Evolutionary conservation across 2,329 filamentous ascomycete species (phyloP).

Genomic region (Epichloe gansuensis): DNA sequence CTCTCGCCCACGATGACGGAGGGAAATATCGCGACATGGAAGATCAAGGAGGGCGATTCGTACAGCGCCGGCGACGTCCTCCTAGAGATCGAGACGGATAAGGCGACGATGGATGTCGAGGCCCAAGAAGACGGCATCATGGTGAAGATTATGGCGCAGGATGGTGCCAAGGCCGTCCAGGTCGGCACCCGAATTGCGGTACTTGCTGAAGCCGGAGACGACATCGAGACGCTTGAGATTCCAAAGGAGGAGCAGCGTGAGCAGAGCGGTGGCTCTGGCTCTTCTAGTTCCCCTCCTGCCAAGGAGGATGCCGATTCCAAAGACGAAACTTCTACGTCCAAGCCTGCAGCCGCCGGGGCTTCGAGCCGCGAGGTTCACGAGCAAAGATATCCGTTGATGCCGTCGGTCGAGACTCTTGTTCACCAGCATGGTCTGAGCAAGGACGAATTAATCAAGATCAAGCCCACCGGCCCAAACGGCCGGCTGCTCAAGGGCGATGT

Average conservation of each 20-base stretch:
- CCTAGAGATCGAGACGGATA: constrained; percentile 87
- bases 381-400: constrained; percentile 62
- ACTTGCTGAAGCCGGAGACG: constrained; percentile 70
- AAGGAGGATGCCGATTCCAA: constrained; percentile 14
- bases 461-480: constrained; percentile 75
- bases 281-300: background rate
- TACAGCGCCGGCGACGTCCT: constrained; percentile 77
- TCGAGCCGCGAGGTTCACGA: constrained; percentile 41
- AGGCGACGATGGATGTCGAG: constrained; percentile 91
- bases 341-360: constrained; percentile 22
- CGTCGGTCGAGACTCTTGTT: constrained; percentile 74
- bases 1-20: constrained; percentile 91
- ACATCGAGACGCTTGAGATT: constrained; percentile 61
- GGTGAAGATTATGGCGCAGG: constrained; percentile 65
- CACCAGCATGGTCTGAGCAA: constrained; percentile 66
- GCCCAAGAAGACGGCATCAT: constrained; percentile 80
- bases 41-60: constrained; percentile 74
- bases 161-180: constrained; percentile 64
- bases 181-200: constrained; percentile 76
- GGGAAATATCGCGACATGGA: constrained; percentile 77
- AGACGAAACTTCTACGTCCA: constrained; percentile 37
- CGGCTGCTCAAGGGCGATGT: constrained; percentile 92
- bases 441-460: constrained; percentile 68
- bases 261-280: constrained; percentile 13
- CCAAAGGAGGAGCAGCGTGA: constrained; percentile 52